These are phyloP conservation scores for Pseudocercospora ulei DNA, from an alignment of 2,329 filamentous ascomycete genomes.

Conservation along the genomic window DNA sequence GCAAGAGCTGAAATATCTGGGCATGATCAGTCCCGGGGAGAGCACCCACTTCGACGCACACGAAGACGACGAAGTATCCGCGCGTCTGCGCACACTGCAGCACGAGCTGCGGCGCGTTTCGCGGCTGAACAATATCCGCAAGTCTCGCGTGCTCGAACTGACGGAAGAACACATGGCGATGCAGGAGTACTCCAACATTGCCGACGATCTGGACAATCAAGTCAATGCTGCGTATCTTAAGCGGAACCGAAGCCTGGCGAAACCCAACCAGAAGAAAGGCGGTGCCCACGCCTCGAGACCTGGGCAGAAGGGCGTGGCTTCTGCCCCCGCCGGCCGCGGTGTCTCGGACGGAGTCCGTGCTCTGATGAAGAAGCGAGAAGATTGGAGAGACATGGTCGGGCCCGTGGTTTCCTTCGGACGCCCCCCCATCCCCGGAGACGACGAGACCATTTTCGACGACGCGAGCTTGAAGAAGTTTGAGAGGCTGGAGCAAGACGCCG, in stretches of 20 bases:
- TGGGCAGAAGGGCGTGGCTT: constrained; percentile 61
- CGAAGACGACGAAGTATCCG: constrained; percentile 88
- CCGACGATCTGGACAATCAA: constrained; percentile 90
- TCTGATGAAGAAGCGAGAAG: constrained; percentile 78
- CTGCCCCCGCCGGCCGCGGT: constrained; percentile 56
- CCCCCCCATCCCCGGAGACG: constrained; percentile 62
- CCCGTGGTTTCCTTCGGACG: constrained; percentile 81
- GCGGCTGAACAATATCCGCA: constrained; percentile 81
- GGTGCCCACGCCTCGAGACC: constrained; percentile 39
- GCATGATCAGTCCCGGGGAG: constrained; percentile 58
- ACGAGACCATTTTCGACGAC: constrained; percentile 66
- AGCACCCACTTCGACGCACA: constrained; percentile 75
- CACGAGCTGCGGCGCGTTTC: constrained; percentile 70
- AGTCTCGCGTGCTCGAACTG: constrained; percentile 73
- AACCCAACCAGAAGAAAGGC: constrained; percentile 68
- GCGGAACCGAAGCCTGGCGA: constrained; percentile 80
- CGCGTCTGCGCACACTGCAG: constrained; percentile 77
- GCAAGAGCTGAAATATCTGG: constrained; percentile 81
- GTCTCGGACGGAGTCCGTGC: constrained; percentile 87
- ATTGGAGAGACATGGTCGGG: constrained; percentile 86
- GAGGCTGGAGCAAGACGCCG: constrained; percentile 66
- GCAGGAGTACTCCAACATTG: constrained; percentile 93
- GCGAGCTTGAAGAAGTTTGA: constrained; percentile 62
- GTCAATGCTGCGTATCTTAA: constrained; percentile 94
- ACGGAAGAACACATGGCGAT: constrained; percentile 88